These are phyloP conservation scores for Diutina catenulata DNA, from an alignment of 1,139 yeast genomes.

Conservation along the genomic window DNA sequence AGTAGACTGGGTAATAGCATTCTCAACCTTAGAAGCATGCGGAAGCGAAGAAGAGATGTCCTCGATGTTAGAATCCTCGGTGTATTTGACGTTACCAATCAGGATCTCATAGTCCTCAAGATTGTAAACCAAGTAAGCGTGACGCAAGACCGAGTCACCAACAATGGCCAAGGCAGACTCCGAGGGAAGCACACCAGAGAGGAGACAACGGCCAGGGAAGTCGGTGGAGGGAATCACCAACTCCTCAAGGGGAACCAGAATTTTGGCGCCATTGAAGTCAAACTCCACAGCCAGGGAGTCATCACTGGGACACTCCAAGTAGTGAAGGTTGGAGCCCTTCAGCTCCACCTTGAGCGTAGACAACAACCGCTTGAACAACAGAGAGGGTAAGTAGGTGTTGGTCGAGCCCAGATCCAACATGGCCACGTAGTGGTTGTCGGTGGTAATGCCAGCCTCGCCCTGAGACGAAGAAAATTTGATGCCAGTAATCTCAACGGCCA, in stretches of 20 bases:
- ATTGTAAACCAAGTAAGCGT: conserved; percentile 71
- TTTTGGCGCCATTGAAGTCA: conserved; percentile 16
- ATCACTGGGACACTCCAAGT: conserved; percentile 20
- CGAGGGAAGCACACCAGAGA: not conserved
- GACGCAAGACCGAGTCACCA: conserved; percentile 67
- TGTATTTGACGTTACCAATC: conserved; percentile 48
- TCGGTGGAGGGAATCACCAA: conserved; percentile 6
- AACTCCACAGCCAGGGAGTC: conserved; percentile 9
- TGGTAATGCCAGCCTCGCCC: not conserved
- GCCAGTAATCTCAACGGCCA: conserved; percentile 11
- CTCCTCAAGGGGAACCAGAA: conserved; percentile 17
- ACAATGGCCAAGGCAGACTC: conserved; percentile 10
- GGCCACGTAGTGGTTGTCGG: conserved; percentile 2
- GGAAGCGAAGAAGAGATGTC: not conserved
- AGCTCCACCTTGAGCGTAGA: conserved; percentile 13
- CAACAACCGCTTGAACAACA: conserved; percentile 10
- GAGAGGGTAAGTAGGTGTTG: conserved; percentile 17
- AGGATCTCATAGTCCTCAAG: conserved; percentile 53
- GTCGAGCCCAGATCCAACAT: conserved; percentile 35
- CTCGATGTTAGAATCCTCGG: conserved; percentile 26
- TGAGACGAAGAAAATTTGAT: not conserved
- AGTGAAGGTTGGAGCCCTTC: conserved; percentile 13
- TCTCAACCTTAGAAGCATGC: not conserved
- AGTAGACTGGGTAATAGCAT: not conserved
- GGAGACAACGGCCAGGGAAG: not conserved